Percentiles rank a stretch among this genome's conserved stretches.
These are phyloP conservation scores for Cajanus cajan DNA, from an alignment of 306 rosid genomes.

Conservation along the genomic window DNA sequence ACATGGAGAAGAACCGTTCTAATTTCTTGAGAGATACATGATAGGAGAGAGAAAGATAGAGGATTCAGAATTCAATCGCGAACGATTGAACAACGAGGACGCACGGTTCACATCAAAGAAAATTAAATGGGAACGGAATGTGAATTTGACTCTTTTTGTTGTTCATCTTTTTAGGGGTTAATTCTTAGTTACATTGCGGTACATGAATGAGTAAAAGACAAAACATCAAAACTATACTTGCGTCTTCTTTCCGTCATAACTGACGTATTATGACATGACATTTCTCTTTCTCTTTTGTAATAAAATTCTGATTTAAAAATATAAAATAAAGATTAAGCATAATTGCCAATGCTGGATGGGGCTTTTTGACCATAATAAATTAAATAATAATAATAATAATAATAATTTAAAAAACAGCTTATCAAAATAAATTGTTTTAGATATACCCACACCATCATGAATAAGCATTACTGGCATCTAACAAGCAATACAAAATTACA, in stretches of 20 bases:
- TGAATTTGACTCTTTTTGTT: neutral
- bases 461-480: too few species aligned
- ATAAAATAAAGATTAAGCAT: too few species aligned
- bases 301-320: neutral
- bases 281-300: too few species aligned
- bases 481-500: too few species aligned
- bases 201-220: neutral
- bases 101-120: neutral
- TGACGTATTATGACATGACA: neutral
- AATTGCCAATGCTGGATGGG: too few species aligned
- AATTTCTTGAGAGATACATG: neutral
- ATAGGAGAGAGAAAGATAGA: neutral
- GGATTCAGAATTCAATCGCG: neutral
- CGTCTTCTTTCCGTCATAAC: neutral
- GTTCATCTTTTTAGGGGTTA: neutral
- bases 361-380: too few species aligned
- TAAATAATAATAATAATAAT: too few species aligned
- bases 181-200: neutral
- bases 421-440: too few species aligned
- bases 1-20: neutral
- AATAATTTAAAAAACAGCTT: too few species aligned
- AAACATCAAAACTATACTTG: neutral
- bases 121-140: neutral
- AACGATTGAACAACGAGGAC: neutral
- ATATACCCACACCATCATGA: too few species aligned